A percentile compares a stretch with the other conserved stretches of the same genome.
Evolutionary conservation across 106 monocot genomes (phyloP).

Genomic region (Iris macrosiphon): DNA sequence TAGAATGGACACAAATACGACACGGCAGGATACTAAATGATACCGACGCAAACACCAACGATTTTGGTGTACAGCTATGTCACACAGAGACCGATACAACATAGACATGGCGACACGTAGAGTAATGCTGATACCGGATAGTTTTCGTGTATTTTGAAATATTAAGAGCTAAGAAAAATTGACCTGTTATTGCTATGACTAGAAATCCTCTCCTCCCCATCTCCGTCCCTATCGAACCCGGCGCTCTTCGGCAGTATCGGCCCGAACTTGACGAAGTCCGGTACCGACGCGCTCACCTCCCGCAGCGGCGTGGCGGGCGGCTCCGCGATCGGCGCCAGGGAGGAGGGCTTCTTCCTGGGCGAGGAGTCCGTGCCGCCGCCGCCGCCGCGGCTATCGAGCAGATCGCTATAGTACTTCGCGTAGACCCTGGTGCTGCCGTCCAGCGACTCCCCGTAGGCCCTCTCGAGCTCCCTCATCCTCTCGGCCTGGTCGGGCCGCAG

Average conservation of each 20-base stretch:
- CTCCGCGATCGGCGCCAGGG: conserved; percentile 34
- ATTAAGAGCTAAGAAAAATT: neutral
- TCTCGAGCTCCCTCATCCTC: conserved; percentile 31
- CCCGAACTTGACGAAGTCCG: conserved; percentile 49
- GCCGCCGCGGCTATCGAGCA: conserved; percentile 8
- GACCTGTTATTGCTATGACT: conserved; percentile 7
- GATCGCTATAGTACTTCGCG: conserved; percentile 38
- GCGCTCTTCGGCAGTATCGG: conserved; percentile 47
- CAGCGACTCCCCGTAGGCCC: conserved; percentile 30
- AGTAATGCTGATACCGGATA: too few species aligned
- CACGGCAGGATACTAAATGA: too few species aligned
- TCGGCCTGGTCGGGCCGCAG: conserved; percentile 40
- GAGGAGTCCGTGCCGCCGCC: neutral
- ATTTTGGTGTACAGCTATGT: too few species aligned
- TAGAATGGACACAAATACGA: too few species aligned
- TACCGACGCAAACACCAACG: too few species aligned
- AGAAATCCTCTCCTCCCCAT: neutral
- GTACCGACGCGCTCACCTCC: conserved; percentile 35
- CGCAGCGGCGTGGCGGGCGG: conserved; percentile 31
- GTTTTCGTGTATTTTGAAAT: too few species aligned
- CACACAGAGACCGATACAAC: too few species aligned
- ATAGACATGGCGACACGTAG: too few species aligned
- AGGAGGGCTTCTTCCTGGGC: conserved; percentile 8
- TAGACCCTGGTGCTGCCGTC: conserved; percentile 32
- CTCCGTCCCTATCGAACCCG: conserved; percentile 16